phyloP scores from a whole-genome alignment of 495 filamentous ascomycete species.

The Daldinia decipiens region DNA sequence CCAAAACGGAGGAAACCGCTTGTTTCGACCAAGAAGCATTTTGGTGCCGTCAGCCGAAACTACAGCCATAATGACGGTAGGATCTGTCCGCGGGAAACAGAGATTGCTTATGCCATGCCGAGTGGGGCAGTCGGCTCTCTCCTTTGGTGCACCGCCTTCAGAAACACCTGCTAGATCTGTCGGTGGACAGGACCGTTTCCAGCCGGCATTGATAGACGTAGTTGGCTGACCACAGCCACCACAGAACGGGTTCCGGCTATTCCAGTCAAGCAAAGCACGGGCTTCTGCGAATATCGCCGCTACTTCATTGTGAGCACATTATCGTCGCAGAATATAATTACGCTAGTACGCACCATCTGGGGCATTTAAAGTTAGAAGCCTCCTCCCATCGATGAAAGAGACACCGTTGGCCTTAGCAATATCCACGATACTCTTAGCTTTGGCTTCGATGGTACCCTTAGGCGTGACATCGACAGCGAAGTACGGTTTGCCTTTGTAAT shows the following conservation, averaged over 20 bases:
- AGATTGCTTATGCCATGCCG: conserved; percentile 81
- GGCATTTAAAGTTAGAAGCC: conserved; percentile 54
- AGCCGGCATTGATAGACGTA: conserved; percentile 85
- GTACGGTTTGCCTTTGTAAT: conserved; percentile 79
- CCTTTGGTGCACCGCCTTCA: conserved; percentile 51
- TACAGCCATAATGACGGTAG: conserved; percentile 94
- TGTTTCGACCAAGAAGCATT: conserved; percentile 84
- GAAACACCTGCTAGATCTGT: conserved; percentile 67
- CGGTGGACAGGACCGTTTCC: conserved; percentile 89
- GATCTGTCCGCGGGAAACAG: conserved; percentile 92
- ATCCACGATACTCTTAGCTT: conserved; percentile 61
- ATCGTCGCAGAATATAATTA: background rate
- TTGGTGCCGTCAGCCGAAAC: conserved; percentile 77
- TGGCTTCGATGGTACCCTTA: conserved; percentile 65
- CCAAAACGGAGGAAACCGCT: conserved; percentile 84
- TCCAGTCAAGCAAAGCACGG: conserved; percentile 93
- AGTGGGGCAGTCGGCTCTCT: conserved; percentile 78
- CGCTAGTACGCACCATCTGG: conserved; percentile 52
- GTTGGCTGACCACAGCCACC: conserved; percentile 83
- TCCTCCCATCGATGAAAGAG: conserved; percentile 46
- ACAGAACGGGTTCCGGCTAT: conserved; percentile 91
- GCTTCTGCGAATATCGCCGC: conserved; percentile 93
- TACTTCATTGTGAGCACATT: conserved; percentile 46
- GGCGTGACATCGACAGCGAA: conserved; percentile 93
- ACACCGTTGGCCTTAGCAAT: conserved; percentile 45